A percentile compares a stretch with the other conserved stretches of the same genome.
These are phyloP conservation scores for Hanseniaspora hatyaiensis DNA, from an alignment of 805 yeast species.

Conservation along the genomic window DNA sequence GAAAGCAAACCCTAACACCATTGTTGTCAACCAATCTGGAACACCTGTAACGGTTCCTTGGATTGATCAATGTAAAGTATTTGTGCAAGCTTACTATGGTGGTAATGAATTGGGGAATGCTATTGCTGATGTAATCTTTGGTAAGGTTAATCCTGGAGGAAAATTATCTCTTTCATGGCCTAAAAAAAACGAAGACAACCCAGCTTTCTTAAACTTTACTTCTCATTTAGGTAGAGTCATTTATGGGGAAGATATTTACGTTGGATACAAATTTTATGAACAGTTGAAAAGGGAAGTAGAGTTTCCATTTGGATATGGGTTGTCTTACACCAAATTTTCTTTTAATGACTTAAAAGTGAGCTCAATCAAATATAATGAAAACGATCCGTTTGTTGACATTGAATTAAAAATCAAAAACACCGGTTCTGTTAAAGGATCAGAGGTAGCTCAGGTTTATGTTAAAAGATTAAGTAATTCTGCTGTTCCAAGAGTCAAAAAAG, in stretches of 20 bases:
- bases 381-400: conserved; percentile 22
- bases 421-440: conserved; percentile 40
- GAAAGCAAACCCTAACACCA: conserved; percentile 39
- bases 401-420: conserved; percentile 37
- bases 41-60: conserved; percentile 52
- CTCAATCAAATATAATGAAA: conserved; percentile 21
- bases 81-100: conserved; percentile 47
- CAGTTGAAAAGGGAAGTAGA: conserved; percentile 36
- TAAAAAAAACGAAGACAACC: conserved; percentile 39
- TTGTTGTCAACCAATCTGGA: conserved; percentile 47
- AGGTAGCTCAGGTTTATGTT: conserved; percentile 46
- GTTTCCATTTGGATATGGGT: conserved; percentile 52
- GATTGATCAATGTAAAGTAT: conserved; percentile 32
- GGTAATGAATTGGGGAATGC: conserved; percentile 49
- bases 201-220: conserved; percentile 41
- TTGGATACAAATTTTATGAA: conserved; percentile 53
- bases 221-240: conserved; percentile 41
- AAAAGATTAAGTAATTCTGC: conserved; percentile 26
- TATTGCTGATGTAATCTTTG: conserved; percentile 47
- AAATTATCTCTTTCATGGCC: conserved; percentile 49
- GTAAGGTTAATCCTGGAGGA: conserved; percentile 50
- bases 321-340: conserved; percentile 45
- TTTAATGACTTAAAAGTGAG: conserved; percentile 30
- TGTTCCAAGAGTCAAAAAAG: conserved; percentile 43
- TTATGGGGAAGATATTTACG: conserved; percentile 55